Percentiles rank a stretch among this genome's conserved stretches.
Conservation (phyloP, 2,329 filamentous ascomycete genomes). For the Paecilomyces sp. region DNA sequence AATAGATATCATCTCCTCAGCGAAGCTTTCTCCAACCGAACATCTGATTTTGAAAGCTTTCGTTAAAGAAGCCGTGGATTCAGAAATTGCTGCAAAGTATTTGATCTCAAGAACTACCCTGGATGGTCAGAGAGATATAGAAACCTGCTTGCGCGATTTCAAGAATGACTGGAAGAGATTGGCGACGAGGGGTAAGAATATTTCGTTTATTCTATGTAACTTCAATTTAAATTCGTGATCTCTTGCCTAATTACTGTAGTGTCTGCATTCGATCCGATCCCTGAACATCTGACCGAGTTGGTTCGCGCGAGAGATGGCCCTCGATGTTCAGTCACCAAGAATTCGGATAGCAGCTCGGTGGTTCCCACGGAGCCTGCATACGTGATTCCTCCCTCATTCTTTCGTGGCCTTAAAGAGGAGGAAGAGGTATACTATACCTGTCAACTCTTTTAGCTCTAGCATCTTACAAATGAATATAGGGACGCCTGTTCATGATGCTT, state of each 20-base stretch:
- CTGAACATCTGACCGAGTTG: not conserved
- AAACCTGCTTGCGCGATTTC: constrained; percentile 1
- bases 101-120: constrained; percentile 1
- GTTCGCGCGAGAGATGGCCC: constrained; percentile 1
- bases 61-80: not conserved
- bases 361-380: constrained; percentile 1
- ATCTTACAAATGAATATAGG: constrained; percentile 1
- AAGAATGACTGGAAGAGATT: constrained; percentile 1
- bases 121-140: not conserved
- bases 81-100: constrained; percentile 2
- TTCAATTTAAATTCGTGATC: too few relatives aligned
- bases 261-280: not conserved
- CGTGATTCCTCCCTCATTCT: constrained; percentile 1
- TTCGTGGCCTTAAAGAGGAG: not conserved
- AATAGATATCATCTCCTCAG: constrained; percentile 3
- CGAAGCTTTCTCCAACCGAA: constrained; percentile 6
- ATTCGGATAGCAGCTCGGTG: not conserved
- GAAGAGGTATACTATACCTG: not conserved
- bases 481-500: constrained; percentile 2
- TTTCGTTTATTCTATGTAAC: not conserved
- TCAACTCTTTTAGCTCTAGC: not conserved
- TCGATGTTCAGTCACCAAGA: constrained; percentile 1
- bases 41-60: constrained; percentile 1
- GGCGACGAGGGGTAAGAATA: not conserved
- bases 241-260: not conserved